Percentiles rank a stretch among this genome's conserved stretches.
phyloP scores from a whole-genome alignment of 805 yeast species.

The Teunomyces funiuensis region DNA sequence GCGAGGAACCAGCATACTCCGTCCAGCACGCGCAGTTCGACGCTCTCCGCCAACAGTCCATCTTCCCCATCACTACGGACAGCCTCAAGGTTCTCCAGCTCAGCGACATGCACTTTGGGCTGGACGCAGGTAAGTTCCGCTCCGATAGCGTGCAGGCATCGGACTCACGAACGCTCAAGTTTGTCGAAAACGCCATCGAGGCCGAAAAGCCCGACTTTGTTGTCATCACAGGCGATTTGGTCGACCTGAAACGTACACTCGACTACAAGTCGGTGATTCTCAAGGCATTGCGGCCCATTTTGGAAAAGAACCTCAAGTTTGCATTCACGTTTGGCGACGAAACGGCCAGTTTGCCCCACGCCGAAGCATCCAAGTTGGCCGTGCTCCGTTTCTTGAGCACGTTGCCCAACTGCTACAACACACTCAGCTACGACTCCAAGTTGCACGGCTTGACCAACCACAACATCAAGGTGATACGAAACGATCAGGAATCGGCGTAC shows the following conservation, averaged over 20 bases:
- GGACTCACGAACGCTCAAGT: slow-evolving; percentile 31
- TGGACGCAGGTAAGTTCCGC: slow-evolving; percentile 24
- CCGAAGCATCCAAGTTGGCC: not conserved
- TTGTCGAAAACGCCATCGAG: slow-evolving; percentile 24
- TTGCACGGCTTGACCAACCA: slow-evolving; percentile 40
- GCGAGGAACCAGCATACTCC: slow-evolving; percentile 5
- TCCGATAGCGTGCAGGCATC: slow-evolving; percentile 22
- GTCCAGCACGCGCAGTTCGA: slow-evolving; percentile 1
- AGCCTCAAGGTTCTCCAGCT: slow-evolving; percentile 37
- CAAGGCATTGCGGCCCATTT: slow-evolving; percentile 34
- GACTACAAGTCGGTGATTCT: slow-evolving; percentile 31
- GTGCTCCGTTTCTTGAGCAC: slow-evolving; percentile 29
- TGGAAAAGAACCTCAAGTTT: slow-evolving; percentile 30
- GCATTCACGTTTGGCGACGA: slow-evolving; percentile 39
- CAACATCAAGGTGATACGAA: slow-evolving; percentile 26
- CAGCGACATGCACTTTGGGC: slow-evolving; percentile 41
- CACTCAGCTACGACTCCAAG: slow-evolving; percentile 13
- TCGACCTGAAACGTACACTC: slow-evolving; percentile 26
- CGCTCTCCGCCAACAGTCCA: not conserved
- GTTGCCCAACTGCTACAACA: slow-evolving; percentile 39
- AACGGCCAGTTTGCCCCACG: not conserved
- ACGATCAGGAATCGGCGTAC: slow-evolving; percentile 20
- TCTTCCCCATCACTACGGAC: slow-evolving; percentile 2
- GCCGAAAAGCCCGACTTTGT: slow-evolving; percentile 34
- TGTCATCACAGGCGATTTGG: slow-evolving; percentile 42